A percentile compares a stretch with the other conserved stretches of the same genome.
Conservation (phyloP, 768 basidiomycete genomes). For the Leccinum longicurvipes region DNA sequence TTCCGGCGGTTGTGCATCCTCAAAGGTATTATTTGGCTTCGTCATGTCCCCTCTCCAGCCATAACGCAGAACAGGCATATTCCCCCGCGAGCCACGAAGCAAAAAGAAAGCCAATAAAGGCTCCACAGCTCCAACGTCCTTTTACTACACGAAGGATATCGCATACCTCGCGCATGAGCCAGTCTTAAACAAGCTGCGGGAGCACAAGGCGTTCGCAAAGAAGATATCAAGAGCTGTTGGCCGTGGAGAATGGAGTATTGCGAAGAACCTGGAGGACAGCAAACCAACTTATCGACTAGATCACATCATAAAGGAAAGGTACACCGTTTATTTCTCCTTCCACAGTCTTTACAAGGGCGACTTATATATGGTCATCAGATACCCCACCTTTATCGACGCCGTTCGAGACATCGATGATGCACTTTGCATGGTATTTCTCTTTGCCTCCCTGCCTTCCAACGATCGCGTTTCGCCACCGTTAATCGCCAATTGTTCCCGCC, state of each 20-base stretch:
- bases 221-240: constrained; percentile 92
- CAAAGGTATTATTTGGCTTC: constrained; percentile 62
- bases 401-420: constrained; percentile 96
- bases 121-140: constrained; percentile 93
- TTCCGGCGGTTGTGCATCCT: constrained; percentile 96
- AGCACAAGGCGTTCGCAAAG: constrained; percentile 98
- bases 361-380: constrained; percentile 48
- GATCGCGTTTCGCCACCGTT: constrained; percentile 76
- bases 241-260: constrained; percentile 90
- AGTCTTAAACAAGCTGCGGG: constrained; percentile 85
- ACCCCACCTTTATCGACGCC: constrained; percentile 95
- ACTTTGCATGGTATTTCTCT: constrained; percentile 90
- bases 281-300: constrained; percentile 90
- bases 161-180: constrained; percentile 97
- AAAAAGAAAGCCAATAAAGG: constrained; percentile 96
- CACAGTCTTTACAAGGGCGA: neutral
- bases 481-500: constrained; percentile 84
- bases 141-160: constrained; percentile 98
- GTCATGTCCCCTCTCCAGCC: neutral
- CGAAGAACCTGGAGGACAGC: constrained; percentile 90
- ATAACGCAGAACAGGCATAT: constrained; percentile 65
- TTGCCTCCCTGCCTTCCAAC: constrained; percentile 87
- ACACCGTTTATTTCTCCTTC: constrained; percentile 18
- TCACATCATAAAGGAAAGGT: constrained; percentile 98
- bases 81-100: constrained; percentile 91